A percentile compares a stretch with the other conserved stretches of the same genome.
These are phyloP conservation scores for Porpolomopsis calyptriformis DNA, from an alignment of 768 basidiomycete species.

Conservation along the genomic window DNA sequence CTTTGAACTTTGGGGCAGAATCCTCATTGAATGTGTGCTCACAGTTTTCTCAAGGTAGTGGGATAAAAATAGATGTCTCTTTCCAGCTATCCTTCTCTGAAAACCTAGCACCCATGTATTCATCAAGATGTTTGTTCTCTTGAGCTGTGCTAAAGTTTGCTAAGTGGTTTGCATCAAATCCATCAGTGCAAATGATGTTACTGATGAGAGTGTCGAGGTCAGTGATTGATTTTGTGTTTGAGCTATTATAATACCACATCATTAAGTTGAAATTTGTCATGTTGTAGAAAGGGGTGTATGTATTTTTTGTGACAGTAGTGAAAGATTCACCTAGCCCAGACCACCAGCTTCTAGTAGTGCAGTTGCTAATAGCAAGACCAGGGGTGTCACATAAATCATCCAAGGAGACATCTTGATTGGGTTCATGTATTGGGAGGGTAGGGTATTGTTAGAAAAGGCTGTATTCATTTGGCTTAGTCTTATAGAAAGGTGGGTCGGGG, in stretches of 20 bases:
- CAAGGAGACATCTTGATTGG: too few species aligned
- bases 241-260: constrained; percentile 14
- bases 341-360: not conserved
- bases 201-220: constrained; percentile 17
- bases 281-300: not conserved
- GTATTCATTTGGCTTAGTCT: too few species aligned
- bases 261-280: constrained; percentile 10
- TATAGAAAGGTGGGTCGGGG: too few species aligned
- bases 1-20: constrained; percentile 20
- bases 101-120: not conserved
- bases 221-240: constrained; percentile 12
- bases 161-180: constrained; percentile 16
- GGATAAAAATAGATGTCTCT: constrained; percentile 14
- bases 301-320: not conserved
- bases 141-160: constrained; percentile 11
- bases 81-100: constrained; percentile 13
- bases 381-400: not conserved
- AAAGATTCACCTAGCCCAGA: not conserved
- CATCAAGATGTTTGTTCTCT: constrained; percentile 10
- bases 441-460: too few species aligned
- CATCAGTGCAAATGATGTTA: constrained; percentile 15
- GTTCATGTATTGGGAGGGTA: too few species aligned
- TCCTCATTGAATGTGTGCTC: constrained; percentile 13
- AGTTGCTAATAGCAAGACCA: not conserved
- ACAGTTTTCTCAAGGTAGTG: constrained; percentile 12